Evolutionary conservation across 495 filamentous ascomycete genomes (phyloP).

Genomic region (Pyrenula massariospora): DNA sequence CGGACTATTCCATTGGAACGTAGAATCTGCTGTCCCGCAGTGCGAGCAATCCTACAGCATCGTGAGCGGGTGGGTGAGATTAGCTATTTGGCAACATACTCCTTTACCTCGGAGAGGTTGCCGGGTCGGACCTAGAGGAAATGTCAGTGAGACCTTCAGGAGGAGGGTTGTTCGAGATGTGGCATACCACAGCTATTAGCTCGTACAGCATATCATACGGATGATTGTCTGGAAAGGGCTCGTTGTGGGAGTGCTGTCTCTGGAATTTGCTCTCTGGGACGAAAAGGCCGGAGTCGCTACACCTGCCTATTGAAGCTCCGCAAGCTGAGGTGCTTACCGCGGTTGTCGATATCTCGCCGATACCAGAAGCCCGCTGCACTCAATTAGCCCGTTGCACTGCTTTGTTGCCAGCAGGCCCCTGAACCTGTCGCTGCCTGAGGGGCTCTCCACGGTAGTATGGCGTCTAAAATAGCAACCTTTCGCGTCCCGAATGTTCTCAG

Average conservation of each 20-base stretch:
- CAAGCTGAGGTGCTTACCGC: background rate
- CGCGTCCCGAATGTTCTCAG: too few species aligned
- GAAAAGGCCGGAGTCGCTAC: background rate
- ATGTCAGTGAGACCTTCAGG: background rate
- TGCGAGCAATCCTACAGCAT: conserved; percentile 66
- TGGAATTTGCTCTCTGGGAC: background rate
- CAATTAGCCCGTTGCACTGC: background rate
- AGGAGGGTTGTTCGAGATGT: background rate
- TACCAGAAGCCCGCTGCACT: background rate
- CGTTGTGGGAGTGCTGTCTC: background rate
- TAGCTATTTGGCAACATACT: conserved; percentile 42
- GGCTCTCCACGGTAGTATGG: too few species aligned
- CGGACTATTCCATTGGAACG: conserved; percentile 80
- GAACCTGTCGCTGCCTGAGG: too few species aligned
- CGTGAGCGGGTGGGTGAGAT: conserved; percentile 5
- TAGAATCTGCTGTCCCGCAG: conserved; percentile 74
- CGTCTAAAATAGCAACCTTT: too few species aligned
- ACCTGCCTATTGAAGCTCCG: background rate
- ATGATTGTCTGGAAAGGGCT: background rate
- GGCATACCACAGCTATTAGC: conserved; percentile 81
- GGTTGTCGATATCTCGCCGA: background rate
- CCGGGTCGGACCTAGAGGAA: conserved; percentile 71
- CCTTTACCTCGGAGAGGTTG: conserved; percentile 82
- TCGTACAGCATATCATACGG: conserved; percentile 76
- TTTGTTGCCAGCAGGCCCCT: background rate